phyloP scores from a whole-genome alignment of 1,284 basidiomycete genomes.

The Leccinum solheimii region DNA sequence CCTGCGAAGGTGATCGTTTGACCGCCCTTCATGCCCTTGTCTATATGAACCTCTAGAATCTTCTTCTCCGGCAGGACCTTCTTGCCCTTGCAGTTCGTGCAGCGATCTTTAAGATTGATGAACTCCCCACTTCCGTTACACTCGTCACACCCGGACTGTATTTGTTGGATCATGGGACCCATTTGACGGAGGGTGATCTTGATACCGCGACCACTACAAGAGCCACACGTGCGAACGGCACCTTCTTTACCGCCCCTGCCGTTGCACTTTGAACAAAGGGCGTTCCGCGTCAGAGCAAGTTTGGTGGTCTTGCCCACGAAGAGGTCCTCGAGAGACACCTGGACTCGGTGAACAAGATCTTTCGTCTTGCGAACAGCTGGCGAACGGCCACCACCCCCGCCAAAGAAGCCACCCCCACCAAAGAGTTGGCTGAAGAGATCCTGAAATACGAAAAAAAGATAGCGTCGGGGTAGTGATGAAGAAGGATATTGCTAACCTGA shows the following conservation, averaged over 20 bases:
- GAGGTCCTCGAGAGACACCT: slow-evolving; percentile 95
- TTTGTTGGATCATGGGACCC: slow-evolving; percentile 99
- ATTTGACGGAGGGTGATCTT: slow-evolving; percentile 92
- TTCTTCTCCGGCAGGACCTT: slow-evolving; percentile 96
- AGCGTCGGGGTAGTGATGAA: neutral
- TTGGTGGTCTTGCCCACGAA: slow-evolving; percentile 99
- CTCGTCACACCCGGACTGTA: slow-evolving; percentile 93
- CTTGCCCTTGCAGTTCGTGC: slow-evolving; percentile 93
- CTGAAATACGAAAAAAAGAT: slow-evolving; percentile 40
- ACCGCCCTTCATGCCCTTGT: slow-evolving; percentile 99
- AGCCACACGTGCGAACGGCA: slow-evolving; percentile 78
- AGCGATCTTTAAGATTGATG: slow-evolving; percentile 93
- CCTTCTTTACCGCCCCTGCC: slow-evolving; percentile 98
- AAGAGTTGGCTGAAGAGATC: slow-evolving; percentile 99
- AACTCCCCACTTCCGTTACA: slow-evolving; percentile 92
- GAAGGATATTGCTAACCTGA: slow-evolving; percentile 50
- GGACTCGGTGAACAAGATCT: slow-evolving; percentile 96
- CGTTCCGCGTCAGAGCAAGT: slow-evolving; percentile 94
- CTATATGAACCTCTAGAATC: slow-evolving; percentile 97
- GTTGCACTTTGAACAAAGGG: slow-evolving; percentile 91
- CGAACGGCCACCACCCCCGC: slow-evolving; percentile 61
- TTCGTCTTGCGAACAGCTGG: slow-evolving; percentile 95
- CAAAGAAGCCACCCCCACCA: slow-evolving; percentile 53
- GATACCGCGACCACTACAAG: slow-evolving; percentile 90
- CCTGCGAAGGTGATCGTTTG: slow-evolving; percentile 95